Percentiles rank a stretch among this genome's conserved stretches.
These are phyloP conservation scores for Macrocystidia cucumis DNA, from an alignment of 1,284 basidiomycete species.

Conservation along the genomic window DNA sequence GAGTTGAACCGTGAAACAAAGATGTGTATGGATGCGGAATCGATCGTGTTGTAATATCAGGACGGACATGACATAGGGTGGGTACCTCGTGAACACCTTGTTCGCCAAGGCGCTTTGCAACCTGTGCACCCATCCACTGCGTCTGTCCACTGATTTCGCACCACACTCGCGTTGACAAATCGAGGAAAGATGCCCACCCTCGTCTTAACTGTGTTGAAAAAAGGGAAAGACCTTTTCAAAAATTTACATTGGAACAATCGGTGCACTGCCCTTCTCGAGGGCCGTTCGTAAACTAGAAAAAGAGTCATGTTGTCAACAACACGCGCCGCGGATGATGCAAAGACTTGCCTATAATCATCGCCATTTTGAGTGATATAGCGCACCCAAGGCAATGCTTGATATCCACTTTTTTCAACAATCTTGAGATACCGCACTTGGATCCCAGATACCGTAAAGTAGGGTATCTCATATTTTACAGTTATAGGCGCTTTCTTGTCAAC, in stretches of 20 bases:
- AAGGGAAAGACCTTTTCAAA: too few species aligned
- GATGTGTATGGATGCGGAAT: too few species aligned
- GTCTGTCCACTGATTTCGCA: too few species aligned
- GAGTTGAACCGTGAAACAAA: too few species aligned
- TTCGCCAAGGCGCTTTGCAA: too few species aligned
- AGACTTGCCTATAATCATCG: conserved; percentile 84
- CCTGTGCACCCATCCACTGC: too few species aligned
- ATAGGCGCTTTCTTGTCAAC: conserved; percentile 90
- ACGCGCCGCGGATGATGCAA: conserved; percentile 1
- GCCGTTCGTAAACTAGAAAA: conserved; percentile 63
- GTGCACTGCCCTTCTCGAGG: conserved; percentile 66
- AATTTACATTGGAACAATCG: conserved; percentile 50
- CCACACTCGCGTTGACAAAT: too few species aligned
- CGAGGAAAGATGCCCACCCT: too few species aligned
- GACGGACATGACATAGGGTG: too few species aligned
- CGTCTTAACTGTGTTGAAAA: too few species aligned
- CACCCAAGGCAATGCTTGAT: conserved; percentile 90
- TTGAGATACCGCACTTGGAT: conserved; percentile 94
- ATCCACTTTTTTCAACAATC: conserved; percentile 97
- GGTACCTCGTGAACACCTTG: too few species aligned
- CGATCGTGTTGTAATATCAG: too few species aligned
- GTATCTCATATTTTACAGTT: conserved; percentile 96
- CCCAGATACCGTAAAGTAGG: conserved; percentile 95
- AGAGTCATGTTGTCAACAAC: conserved; percentile 2
- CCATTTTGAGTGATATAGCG: conserved; percentile 94